These are phyloP conservation scores for Monosporascus cannonballus DNA, from an alignment of 2,329 filamentous ascomycete genomes.

Conservation along the genomic window DNA sequence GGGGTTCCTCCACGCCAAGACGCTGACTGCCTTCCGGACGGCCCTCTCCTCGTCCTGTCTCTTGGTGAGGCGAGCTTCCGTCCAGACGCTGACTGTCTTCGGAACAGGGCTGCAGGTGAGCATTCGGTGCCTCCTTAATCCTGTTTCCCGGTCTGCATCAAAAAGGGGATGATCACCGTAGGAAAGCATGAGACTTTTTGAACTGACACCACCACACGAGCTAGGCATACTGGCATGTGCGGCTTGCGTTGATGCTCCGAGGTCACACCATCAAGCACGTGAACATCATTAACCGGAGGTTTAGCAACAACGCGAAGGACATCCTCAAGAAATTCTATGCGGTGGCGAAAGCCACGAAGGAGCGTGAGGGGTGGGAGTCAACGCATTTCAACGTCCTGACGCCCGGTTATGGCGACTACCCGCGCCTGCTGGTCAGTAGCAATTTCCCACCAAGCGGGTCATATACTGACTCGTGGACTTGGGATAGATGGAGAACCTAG, in stretches of 20 bases:
- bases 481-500: slow-evolving; percentile 60
- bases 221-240: slow-evolving; percentile 82
- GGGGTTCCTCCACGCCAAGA: slow-evolving; percentile 66
- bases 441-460: not conserved
- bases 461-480: not conserved
- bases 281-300: slow-evolving; percentile 75
- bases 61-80: slow-evolving; percentile 56
- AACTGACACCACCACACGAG: not conserved
- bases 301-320: slow-evolving; percentile 49
- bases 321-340: slow-evolving; percentile 44
- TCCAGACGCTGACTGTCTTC: slow-evolving; percentile 77
- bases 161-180: too few relatives aligned
- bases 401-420: slow-evolving; percentile 62
- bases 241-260: slow-evolving; percentile 71
- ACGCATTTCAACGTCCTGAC: slow-evolving; percentile 66
- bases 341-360: slow-evolving; percentile 37
- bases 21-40: slow-evolving; percentile 76
- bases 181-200: too few relatives aligned
- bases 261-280: slow-evolving; percentile 67
- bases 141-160: too few relatives aligned
- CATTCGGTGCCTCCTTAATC: not conserved
- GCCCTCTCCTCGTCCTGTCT: slow-evolving; percentile 66
- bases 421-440: slow-evolving; percentile 39
- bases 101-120: slow-evolving; percentile 69
- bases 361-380: slow-evolving; percentile 55